Evolutionary conservation across 352 stramenopile species (phyloP).

Genomic region (Globisporangium perplexum): DNA sequence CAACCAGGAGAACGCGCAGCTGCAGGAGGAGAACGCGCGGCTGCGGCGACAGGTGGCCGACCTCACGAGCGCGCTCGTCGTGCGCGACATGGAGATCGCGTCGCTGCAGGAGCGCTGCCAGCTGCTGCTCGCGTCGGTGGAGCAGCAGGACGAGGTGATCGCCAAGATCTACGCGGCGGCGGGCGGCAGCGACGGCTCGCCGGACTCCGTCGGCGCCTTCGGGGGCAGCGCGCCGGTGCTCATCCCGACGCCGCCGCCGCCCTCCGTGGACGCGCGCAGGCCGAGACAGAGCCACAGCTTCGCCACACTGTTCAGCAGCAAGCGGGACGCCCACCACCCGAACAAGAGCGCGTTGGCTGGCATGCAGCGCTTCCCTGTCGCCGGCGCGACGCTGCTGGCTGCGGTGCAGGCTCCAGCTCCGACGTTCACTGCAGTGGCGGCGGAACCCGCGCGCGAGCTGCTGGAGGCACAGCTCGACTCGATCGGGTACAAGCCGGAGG

Average conservation of each 20-base stretch:
- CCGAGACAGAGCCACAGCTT: background rate
- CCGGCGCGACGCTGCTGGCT: background rate
- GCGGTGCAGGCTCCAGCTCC: too few relatives aligned
- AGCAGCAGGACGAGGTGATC: slow-evolving; percentile 75
- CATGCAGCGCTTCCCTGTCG: background rate
- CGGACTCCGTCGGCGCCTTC: too few relatives aligned
- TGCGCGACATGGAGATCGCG: slow-evolving; percentile 68
- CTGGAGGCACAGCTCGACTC: slow-evolving; percentile 39
- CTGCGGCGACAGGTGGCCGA: slow-evolving; percentile 54
- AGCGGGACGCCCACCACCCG: slow-evolving; percentile 1
- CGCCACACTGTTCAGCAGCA: slow-evolving; percentile 1
- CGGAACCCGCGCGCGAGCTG: slow-evolving; percentile 34
- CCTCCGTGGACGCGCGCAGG: slow-evolving; percentile 3
- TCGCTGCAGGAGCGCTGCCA: slow-evolving; percentile 59
- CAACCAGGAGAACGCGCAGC: slow-evolving; percentile 19
- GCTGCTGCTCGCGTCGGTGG: slow-evolving; percentile 47
- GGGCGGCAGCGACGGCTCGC: slow-evolving; percentile 2
- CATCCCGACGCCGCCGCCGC: background rate
- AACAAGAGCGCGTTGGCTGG: slow-evolving; percentile 1
- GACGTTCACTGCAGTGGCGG: background rate
- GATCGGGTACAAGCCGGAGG: slow-evolving; percentile 39
- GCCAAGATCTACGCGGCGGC: slow-evolving; percentile 64
- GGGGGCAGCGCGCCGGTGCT: background rate
- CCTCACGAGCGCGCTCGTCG: slow-evolving; percentile 60
- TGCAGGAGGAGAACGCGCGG: slow-evolving; percentile 37